Percentiles rank a stretch among this genome's conserved stretches.
phyloP scores from a whole-genome alignment of 148 eudicot species.

The Spergularia bocconei region DNA sequence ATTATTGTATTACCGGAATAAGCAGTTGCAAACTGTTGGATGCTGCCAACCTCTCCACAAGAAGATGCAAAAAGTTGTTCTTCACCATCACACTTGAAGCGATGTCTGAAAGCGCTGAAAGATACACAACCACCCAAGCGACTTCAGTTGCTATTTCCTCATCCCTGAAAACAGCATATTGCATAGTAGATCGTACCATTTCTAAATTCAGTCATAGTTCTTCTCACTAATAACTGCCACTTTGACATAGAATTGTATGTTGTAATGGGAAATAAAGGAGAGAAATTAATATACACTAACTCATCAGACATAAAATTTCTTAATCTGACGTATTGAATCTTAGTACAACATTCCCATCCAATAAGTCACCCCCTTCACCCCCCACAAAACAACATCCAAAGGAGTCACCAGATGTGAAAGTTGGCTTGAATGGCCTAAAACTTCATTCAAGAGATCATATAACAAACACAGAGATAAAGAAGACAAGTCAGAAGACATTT shows the following conservation, averaged over 20 bases:
- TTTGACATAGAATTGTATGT: background rate
- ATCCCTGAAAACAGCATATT: conserved; percentile 54
- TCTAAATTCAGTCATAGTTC: background rate
- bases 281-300: background rate
- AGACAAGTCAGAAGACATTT: background rate
- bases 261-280: background rate
- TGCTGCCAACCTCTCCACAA: conserved; percentile 67
- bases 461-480: background rate
- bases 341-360: background rate
- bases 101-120: conserved; percentile 80
- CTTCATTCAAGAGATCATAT: background rate
- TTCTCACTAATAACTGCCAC: background rate
- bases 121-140: conserved; percentile 97
- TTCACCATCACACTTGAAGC: conserved; percentile 73
- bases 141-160: conserved; percentile 97
- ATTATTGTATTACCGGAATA: conserved; percentile 64
- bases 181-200: background rate
- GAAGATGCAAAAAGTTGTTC: conserved; percentile 71
- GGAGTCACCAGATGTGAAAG: background rate
- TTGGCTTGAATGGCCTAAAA: background rate
- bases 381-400: background rate
- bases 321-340: background rate
- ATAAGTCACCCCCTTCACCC: background rate
- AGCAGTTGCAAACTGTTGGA: conserved; percentile 84
- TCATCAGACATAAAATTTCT: background rate